phyloP scores from a whole-genome alignment of 768 basidiomycete genomes.

The Psilocybe azurescens region DNA sequence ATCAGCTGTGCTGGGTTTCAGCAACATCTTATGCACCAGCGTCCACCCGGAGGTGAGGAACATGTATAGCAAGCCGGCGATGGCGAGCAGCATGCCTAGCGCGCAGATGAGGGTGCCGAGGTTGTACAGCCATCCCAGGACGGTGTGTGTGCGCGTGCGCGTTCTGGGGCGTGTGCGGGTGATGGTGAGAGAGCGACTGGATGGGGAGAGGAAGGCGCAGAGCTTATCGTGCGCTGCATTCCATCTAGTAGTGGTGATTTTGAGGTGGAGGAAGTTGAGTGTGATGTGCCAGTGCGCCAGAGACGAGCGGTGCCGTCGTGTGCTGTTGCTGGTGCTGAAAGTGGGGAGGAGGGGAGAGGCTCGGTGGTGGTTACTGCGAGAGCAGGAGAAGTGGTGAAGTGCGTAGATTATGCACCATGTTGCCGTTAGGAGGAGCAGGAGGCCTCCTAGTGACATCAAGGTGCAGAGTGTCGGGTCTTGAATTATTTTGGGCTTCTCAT shows the following conservation, averaged over 20 bases:
- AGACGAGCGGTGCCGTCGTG: too few relatives aligned
- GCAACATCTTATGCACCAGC: conserved; percentile 6
- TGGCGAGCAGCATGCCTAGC: conserved; percentile 51
- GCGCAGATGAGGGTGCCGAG: conserved; percentile 49
- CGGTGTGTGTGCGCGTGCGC: conserved; percentile 21
- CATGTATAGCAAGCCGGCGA: conserved; percentile 47
- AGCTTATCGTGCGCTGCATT: conserved; percentile 56
- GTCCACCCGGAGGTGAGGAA: conserved; percentile 21
- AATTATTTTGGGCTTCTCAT: too few relatives aligned
- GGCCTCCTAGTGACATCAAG: conserved; percentile 28
- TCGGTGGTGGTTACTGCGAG: not conserved
- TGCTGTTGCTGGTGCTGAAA: too few relatives aligned
- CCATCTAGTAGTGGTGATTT: conserved; percentile 53
- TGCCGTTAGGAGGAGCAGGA: conserved; percentile 25
- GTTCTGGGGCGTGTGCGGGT: not conserved
- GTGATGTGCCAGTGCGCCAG: conserved; percentile 8
- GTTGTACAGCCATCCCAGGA: conserved; percentile 50
- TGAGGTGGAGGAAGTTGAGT: conserved; percentile 36
- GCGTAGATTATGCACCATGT: conserved; percentile 32
- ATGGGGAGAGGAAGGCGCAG: conserved; percentile 35
- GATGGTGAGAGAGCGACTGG: conserved; percentile 22
- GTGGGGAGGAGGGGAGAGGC: conserved; percentile 9
- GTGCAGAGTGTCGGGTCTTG: not conserved
- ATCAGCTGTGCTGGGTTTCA: not conserved
- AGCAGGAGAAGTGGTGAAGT: conserved; percentile 22